phyloP scores from a whole-genome alignment of 768 basidiomycete genomes.

The Lactarius tabidus region DNA sequence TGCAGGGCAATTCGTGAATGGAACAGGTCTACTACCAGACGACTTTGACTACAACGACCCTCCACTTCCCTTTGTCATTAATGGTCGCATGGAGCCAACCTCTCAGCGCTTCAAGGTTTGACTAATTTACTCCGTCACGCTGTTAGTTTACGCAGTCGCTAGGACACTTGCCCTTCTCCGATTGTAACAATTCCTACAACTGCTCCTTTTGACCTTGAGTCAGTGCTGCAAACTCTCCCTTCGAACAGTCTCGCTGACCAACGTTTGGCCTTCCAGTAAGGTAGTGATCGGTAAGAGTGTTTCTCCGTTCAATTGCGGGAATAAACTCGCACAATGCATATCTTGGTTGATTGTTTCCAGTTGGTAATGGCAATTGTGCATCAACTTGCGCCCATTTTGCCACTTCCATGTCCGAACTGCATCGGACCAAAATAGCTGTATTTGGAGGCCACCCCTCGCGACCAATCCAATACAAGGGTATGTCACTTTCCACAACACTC shows the following conservation, averaged over 20 bases:
- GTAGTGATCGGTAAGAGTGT: slow-evolving; percentile 13
- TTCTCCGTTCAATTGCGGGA: too few species aligned
- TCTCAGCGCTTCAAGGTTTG: slow-evolving; percentile 36
- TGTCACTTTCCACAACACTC: not conserved
- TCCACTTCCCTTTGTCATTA: slow-evolving; percentile 29
- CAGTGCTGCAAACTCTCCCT: not conserved
- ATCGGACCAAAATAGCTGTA: slow-evolving; percentile 44
- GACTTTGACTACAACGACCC: slow-evolving; percentile 34
- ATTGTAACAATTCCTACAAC: slow-evolving; percentile 2
- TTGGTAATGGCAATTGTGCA: slow-evolving; percentile 37
- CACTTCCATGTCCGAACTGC: slow-evolving; percentile 50
- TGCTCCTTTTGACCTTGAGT: slow-evolving; percentile 22
- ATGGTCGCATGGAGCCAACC: slow-evolving; percentile 31
- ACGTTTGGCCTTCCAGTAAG: not conserved
- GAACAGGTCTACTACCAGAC: slow-evolving; percentile 29
- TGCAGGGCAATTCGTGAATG: slow-evolving; percentile 34
- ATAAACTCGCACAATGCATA: too few species aligned
- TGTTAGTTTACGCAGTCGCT: not conserved
- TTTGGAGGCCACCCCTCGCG: slow-evolving; percentile 50
- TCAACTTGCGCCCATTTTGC: slow-evolving; percentile 56
- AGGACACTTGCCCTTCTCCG: slow-evolving; percentile 36
- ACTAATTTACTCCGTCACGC: not conserved
- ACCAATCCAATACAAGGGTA: slow-evolving; percentile 45
- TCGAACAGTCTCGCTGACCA: not conserved
- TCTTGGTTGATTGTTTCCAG: not conserved